These are phyloP conservation scores for Lodderomyces orthopsilosis DNA, from an alignment of 1,139 yeast genomes.

Conservation along the genomic window DNA sequence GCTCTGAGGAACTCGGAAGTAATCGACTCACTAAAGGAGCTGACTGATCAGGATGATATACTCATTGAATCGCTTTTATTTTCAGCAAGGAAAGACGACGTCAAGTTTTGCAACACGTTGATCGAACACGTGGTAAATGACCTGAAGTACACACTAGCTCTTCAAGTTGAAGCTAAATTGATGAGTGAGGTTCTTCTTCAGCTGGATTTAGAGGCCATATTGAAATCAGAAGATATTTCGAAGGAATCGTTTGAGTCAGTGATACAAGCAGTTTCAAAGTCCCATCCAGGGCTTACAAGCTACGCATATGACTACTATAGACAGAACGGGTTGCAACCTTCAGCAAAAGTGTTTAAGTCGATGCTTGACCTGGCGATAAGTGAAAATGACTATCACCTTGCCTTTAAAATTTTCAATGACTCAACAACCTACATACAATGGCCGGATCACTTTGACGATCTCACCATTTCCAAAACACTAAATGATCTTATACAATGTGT, in stretches of 20 bases:
- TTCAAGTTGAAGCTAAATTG: background rate
- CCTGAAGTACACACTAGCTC: background rate
- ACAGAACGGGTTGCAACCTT: background rate
- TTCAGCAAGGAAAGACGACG: constrained; percentile 10
- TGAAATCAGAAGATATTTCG: constrained; percentile 1
- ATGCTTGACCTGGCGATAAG: constrained; percentile 24
- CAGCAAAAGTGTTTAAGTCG: constrained; percentile 20
- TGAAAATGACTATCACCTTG: constrained; percentile 20
- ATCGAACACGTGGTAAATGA: constrained; percentile 16
- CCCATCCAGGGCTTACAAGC: background rate
- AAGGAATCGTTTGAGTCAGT: constrained; percentile 3
- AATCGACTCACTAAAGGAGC: constrained; percentile 17
- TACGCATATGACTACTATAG: background rate
- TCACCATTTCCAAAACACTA: constrained; percentile 28
- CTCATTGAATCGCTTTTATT: constrained; percentile 20
- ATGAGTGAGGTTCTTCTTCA: background rate
- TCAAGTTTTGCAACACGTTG: constrained; percentile 14
- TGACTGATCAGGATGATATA: constrained; percentile 20
- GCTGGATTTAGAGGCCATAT: background rate
- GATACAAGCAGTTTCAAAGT: background rate
- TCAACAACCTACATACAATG: constrained; percentile 22
- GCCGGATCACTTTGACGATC: constrained; percentile 28
- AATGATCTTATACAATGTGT: constrained; percentile 30
- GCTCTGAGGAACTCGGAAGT: constrained; percentile 14
- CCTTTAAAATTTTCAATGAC: constrained; percentile 26